Evolutionary conservation across 352 stramenopile genomes (phyloP).

Genomic region (Phytopythium kandeliae): DNA sequence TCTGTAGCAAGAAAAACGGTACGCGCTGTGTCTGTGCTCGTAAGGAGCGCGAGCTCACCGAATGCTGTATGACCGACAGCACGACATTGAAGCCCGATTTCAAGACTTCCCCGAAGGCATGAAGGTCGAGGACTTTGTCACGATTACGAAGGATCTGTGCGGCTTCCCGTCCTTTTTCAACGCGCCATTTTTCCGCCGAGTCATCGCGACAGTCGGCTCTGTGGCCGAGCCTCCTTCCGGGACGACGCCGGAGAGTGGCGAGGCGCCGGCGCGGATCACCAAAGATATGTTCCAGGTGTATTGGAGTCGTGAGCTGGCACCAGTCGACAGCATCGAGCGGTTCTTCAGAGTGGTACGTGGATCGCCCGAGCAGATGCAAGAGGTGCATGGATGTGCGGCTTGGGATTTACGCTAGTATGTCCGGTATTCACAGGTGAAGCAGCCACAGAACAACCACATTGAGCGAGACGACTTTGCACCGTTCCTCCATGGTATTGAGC

Average conservation of each 20-base stretch:
- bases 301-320: slow-evolving; percentile 94
- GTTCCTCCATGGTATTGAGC: slow-evolving; percentile 89
- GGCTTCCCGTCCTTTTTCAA: slow-evolving; percentile 99
- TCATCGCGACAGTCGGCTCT: slow-evolving; percentile 35
- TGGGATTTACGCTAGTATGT: neutral
- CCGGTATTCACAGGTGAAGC: slow-evolving; percentile 78
- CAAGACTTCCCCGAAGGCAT: slow-evolving; percentile 75
- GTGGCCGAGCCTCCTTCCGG: neutral
- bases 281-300: slow-evolving; percentile 91
- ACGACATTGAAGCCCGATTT: slow-evolving; percentile 76
- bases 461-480: slow-evolving; percentile 96
- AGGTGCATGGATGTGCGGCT: too few species aligned
- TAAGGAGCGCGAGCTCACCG: neutral
- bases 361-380: neutral
- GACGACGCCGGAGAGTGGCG: slow-evolving; percentile 11
- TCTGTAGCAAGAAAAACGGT: slow-evolving; percentile 54
- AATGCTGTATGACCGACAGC: slow-evolving; percentile 9
- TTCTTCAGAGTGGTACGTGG: slow-evolving; percentile 94
- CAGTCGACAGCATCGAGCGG: slow-evolving; percentile 93
- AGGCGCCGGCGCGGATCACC: slow-evolving; percentile 48
- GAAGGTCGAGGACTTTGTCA: slow-evolving; percentile 87
- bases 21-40: slow-evolving; percentile 5
- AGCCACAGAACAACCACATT: slow-evolving; percentile 87
- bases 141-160: slow-evolving; percentile 97
- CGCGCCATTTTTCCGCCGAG: slow-evolving; percentile 92